Conservation (phyloP, 805 yeast genomes). For the Ogataea angusta region DNA sequence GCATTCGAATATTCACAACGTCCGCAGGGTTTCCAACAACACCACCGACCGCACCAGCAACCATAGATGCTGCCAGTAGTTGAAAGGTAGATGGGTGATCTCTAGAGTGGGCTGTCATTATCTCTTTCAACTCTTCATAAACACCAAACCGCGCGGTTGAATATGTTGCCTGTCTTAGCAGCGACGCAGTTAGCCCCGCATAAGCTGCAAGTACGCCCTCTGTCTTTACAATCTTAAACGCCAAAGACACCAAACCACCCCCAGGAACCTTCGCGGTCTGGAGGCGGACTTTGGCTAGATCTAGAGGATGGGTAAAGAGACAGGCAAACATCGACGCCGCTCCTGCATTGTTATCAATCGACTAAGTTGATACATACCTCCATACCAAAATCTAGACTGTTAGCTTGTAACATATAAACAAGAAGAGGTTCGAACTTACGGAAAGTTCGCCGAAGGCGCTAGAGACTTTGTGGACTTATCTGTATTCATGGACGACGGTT, state of each 20-base stretch:
- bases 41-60: conserved; percentile 84
- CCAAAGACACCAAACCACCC: conserved; percentile 58
- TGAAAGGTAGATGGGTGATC: conserved; percentile 53
- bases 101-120: conserved; percentile 38
- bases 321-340: conserved; percentile 68
- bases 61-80: conserved; percentile 74
- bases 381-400: conserved; percentile 25
- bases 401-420: background rate
- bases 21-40: conserved; percentile 86
- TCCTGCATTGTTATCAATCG: conserved; percentile 33
- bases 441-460: background rate
- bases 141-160: conserved; percentile 84
- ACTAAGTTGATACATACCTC: conserved; percentile 18
- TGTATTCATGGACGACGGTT: background rate
- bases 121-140: conserved; percentile 73
- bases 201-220: conserved; percentile 75
- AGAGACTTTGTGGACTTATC: background rate
- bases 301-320: conserved; percentile 75
- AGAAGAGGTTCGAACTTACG: background rate
- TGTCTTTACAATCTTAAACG: conserved; percentile 51
- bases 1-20: conserved; percentile 87
- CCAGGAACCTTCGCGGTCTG: conserved; percentile 75
- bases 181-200: conserved; percentile 77
- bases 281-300: conserved; percentile 80
- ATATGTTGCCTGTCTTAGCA: conserved; percentile 83